These are phyloP conservation scores for Globisporangium cystogenes DNA, from an alignment of 352 stramenopile species.

Conservation along the genomic window DNA sequence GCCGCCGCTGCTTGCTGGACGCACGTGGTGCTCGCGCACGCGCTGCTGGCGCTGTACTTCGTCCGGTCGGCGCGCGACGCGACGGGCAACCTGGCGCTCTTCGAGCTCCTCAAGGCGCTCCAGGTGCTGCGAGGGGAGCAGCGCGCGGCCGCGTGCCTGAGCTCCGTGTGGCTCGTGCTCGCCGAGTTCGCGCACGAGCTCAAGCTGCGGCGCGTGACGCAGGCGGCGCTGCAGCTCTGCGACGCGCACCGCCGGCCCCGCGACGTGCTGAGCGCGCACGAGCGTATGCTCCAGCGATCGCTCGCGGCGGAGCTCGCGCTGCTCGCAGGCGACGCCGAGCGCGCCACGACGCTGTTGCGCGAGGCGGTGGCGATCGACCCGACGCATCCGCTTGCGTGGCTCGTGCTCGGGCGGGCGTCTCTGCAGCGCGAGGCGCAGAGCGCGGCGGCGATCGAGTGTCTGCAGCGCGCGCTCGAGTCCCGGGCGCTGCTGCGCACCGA, in stretches of 20 bases:
- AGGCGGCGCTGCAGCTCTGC: constrained; percentile 28
- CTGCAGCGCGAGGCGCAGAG: constrained; percentile 37
- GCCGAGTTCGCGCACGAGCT: constrained; percentile 37
- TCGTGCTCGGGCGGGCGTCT: constrained; percentile 44
- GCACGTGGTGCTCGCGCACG: constrained; percentile 39
- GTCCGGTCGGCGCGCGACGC: constrained; percentile 29
- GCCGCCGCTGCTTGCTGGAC: not conserved
- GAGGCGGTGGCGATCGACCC: constrained; percentile 61
- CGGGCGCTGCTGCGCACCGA: constrained; percentile 21
- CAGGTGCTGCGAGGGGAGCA: constrained; percentile 20
- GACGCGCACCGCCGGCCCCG: constrained; percentile 24
- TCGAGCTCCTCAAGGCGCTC: constrained; percentile 64
- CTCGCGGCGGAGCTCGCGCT: constrained; percentile 40
- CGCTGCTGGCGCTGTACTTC: constrained; percentile 59
- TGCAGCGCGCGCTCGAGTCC: constrained; percentile 38
- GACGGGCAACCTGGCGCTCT: constrained; percentile 55
- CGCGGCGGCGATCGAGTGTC: constrained; percentile 38
- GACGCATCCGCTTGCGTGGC: constrained; percentile 44
- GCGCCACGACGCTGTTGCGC: constrained; percentile 29
- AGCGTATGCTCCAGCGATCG: constrained; percentile 45
- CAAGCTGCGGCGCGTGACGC: constrained; percentile 29
- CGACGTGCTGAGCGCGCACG: constrained; percentile 34
- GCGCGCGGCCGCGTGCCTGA: constrained; percentile 22
- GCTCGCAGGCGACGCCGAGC: constrained; percentile 15
- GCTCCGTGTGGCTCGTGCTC: constrained; percentile 58